These are phyloP conservation scores for Corynascus novoguineensis DNA, from an alignment of 495 filamentous ascomycete species.

Conservation along the genomic window DNA sequence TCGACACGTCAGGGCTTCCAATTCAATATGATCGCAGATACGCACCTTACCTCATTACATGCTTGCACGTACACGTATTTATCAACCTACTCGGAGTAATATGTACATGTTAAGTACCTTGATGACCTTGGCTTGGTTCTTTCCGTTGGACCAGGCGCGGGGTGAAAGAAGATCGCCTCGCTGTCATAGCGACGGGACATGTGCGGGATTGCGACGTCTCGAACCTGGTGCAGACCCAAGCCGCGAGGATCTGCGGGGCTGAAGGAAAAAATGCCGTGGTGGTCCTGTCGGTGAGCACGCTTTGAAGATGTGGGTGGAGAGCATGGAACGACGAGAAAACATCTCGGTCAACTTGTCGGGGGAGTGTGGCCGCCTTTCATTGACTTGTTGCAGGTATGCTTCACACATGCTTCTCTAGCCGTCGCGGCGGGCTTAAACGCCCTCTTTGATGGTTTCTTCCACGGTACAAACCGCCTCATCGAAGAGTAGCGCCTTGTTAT, in stretches of 20 bases:
- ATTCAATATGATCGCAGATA: too few relatives aligned
- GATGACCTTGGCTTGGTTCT: constrained; percentile 2
- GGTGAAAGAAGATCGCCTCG: not conserved
- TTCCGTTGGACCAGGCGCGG: not conserved
- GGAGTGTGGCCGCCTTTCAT: too few relatives aligned
- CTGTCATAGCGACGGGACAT: not conserved
- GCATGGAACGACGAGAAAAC: not conserved
- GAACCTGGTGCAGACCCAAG: not conserved
- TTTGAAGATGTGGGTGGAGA: not conserved
- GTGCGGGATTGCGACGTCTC: not conserved
- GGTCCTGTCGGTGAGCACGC: not conserved
- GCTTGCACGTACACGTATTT: too few relatives aligned
- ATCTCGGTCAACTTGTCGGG: not conserved
- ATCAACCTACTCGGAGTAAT: too few relatives aligned
- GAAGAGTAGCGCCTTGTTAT: too few relatives aligned
- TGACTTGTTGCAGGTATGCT: too few relatives aligned
- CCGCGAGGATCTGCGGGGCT: not conserved
- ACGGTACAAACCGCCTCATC: too few relatives aligned
- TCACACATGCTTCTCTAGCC: too few relatives aligned
- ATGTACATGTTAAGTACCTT: too few relatives aligned
- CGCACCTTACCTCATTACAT: too few relatives aligned
- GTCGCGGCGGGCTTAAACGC: too few relatives aligned
- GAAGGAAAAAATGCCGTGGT: not conserved
- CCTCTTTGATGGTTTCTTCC: too few relatives aligned
- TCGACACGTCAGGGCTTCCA: constrained; percentile 1